phyloP scores from a whole-genome alignment of 805 yeast genomes.

The Suhomyces canberraensis region DNA sequence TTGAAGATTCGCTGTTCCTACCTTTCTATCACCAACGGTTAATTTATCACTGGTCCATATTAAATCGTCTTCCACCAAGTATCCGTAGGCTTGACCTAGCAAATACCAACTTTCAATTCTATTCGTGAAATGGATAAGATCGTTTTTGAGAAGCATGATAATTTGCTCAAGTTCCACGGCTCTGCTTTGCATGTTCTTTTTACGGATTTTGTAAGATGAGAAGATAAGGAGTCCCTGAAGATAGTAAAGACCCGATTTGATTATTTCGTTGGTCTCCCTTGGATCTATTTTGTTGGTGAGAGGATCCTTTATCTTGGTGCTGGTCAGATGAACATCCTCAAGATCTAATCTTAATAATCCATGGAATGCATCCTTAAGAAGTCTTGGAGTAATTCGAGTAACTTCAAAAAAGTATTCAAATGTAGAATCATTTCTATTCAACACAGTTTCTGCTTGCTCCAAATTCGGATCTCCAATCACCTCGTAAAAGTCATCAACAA shows the following conservation, averaged over 20 bases:
- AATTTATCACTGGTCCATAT: constrained; percentile 90
- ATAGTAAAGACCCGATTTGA: constrained; percentile 60
- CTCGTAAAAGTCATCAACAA: constrained; percentile 68
- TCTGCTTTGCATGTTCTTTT: constrained; percentile 75
- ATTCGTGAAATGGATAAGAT: constrained; percentile 60
- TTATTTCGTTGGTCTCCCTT: constrained; percentile 11
- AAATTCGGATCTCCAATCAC: constrained; percentile 65
- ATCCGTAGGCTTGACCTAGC: constrained; percentile 75
- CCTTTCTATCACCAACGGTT: constrained; percentile 58
- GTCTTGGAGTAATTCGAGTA: constrained; percentile 40
- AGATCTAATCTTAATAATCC: constrained; percentile 42
- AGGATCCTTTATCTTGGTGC: too few relatives aligned
- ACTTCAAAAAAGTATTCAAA: constrained; percentile 48
- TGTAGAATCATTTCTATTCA: constrained; percentile 45
- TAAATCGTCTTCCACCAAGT: constrained; percentile 80
- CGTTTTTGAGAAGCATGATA: constrained; percentile 59
- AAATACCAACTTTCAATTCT: constrained; percentile 85
- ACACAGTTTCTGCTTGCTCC: constrained; percentile 32
- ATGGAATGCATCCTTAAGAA: constrained; percentile 48
- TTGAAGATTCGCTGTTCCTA: constrained; percentile 60
- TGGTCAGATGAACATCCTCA: constrained; percentile 9
- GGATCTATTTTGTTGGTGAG: too few relatives aligned
- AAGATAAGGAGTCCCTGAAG: constrained; percentile 66
- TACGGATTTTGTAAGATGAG: constrained; percentile 66
- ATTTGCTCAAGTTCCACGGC: constrained; percentile 79